Conservation (phyloP, 1,284 basidiomycete species). For the Marasmius sp. region DNA sequence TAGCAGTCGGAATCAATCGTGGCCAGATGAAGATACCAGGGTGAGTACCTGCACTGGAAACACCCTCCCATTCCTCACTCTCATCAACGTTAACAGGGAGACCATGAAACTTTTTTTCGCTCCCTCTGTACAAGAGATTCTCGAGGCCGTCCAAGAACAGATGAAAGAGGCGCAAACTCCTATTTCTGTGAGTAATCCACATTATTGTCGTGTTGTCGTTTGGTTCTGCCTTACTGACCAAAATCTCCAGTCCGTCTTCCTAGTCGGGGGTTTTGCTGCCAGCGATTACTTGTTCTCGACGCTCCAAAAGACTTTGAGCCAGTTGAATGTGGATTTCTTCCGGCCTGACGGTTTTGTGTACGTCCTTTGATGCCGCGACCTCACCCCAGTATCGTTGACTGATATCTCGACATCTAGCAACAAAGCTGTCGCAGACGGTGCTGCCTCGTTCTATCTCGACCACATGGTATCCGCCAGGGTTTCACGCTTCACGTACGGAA, state of each 20-base stretch:
- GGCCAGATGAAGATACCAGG: constrained; percentile 49
- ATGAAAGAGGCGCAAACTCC: constrained; percentile 24
- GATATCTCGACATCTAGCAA: constrained; percentile 21
- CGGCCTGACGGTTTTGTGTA: constrained; percentile 41
- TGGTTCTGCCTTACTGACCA: neutral
- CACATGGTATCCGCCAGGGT: constrained; percentile 48
- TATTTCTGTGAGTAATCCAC: constrained; percentile 27
- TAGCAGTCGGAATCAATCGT: constrained; percentile 36
- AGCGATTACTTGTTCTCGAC: constrained; percentile 47
- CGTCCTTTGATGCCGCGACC: constrained; percentile 14
- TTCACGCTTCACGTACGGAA: constrained; percentile 44
- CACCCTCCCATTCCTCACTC: too few relatives aligned
- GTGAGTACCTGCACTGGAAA: constrained; percentile 23
- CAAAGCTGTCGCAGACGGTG: constrained; percentile 57
- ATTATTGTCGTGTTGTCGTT: neutral
- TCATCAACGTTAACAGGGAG: constrained; percentile 22
- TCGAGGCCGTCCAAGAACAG: constrained; percentile 38
- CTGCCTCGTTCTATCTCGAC: constrained; percentile 50
- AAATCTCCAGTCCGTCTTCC: constrained; percentile 29
- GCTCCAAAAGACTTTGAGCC: constrained; percentile 33
- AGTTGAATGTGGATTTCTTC: constrained; percentile 27
- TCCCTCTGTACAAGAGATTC: constrained; percentile 43
- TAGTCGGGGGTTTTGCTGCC: constrained; percentile 51
- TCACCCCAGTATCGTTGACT: too few relatives aligned
- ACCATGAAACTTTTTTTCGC: constrained; percentile 45